A percentile compares a stretch with the other conserved stretches of the same genome.
phyloP scores from a whole-genome alignment of 2,329 filamentous ascomycete genomes.

The Diaporthe aspalathi region DNA sequence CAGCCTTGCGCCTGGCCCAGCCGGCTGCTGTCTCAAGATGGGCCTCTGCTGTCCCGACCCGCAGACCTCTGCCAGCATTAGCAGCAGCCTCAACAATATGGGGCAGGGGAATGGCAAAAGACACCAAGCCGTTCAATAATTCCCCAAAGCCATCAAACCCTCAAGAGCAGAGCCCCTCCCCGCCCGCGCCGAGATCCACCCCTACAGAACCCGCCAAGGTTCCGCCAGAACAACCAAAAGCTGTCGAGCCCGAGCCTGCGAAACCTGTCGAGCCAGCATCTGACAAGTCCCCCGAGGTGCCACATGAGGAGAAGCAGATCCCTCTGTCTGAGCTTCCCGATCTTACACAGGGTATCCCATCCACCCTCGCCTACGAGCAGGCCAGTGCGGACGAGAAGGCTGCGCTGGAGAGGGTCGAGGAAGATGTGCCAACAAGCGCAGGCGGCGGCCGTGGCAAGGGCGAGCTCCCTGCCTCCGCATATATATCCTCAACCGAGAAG shows the following conservation, averaged over 20 bases:
- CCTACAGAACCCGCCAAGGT: conserved; percentile 23
- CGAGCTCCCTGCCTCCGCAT: conserved; percentile 81
- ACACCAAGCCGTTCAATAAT: conserved; percentile 47
- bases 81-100: conserved; percentile 51
- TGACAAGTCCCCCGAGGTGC: conserved; percentile 46
- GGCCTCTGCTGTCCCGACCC: conserved; percentile 42
- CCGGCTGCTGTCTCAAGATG: conserved; percentile 47
- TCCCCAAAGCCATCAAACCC: too few species aligned
- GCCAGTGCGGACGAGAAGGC: conserved; percentile 55
- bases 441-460: conserved; percentile 68
- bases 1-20: conserved; percentile 52
- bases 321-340: conserved; percentile 82
- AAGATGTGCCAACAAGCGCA: conserved; percentile 51
- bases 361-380: conserved; percentile 85
- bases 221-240: conserved; percentile 30
- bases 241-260: conserved; percentile 33
- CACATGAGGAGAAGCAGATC: conserved; percentile 53
- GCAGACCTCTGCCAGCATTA: conserved; percentile 44
- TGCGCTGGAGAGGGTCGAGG: conserved; percentile 52
- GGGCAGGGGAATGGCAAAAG: conserved; percentile 57
- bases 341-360: conserved; percentile 93
- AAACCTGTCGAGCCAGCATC: conserved; percentile 30
- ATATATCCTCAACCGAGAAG: conserved; percentile 90
- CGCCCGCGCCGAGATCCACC: conserved; percentile 13
- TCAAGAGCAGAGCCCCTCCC: conserved; percentile 18